Evolutionary conservation across 495 filamentous ascomycete genomes (phyloP).

Genomic region (Diplogelasinospora grovesii): DNA sequence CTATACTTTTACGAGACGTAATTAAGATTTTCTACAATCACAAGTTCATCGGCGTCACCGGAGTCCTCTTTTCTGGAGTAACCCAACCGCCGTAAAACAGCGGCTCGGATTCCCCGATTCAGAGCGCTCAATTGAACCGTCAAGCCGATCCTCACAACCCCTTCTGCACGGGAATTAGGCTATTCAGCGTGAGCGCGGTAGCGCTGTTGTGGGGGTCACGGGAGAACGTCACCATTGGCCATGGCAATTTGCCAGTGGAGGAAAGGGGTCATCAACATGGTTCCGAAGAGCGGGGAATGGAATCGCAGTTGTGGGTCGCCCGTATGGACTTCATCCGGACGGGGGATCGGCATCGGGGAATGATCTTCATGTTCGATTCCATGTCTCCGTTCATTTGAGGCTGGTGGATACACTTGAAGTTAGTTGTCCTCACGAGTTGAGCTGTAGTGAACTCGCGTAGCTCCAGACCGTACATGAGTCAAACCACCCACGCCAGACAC

Average conservation of each 20-base stretch:
- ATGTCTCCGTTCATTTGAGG: not conserved
- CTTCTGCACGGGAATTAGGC: constrained; percentile 5
- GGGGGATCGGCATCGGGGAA: constrained; percentile 9
- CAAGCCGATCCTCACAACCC: no score
- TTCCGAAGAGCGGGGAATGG: constrained; percentile 9
- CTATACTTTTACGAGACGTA: no score
- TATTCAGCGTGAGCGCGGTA: constrained; percentile 20
- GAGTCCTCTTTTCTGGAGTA: constrained; percentile 7
- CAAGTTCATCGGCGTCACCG: no score
- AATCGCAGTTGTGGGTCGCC: constrained; percentile 1
- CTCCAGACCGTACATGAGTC: no score
- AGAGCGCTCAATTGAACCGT: constrained; percentile 7
- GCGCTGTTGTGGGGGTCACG: constrained; percentile 10
- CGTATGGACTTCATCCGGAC: constrained; percentile 19
- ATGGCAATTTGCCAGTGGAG: not conserved
- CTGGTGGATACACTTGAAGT: no score
- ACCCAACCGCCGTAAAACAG: constrained; percentile 7
- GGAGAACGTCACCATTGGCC: constrained; percentile 20
- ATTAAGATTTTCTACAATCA: no score
- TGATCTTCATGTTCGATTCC: not conserved
- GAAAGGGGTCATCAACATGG: constrained; percentile 11
- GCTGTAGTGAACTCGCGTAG: no score
- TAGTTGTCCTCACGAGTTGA: not conserved
- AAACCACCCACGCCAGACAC: not conserved
- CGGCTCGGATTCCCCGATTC: constrained; percentile 21